Base-by-base conservation (phyloP, 2,329 filamentous ascomycete genomes). In the Pochonia chlamydosporia region DNA sequence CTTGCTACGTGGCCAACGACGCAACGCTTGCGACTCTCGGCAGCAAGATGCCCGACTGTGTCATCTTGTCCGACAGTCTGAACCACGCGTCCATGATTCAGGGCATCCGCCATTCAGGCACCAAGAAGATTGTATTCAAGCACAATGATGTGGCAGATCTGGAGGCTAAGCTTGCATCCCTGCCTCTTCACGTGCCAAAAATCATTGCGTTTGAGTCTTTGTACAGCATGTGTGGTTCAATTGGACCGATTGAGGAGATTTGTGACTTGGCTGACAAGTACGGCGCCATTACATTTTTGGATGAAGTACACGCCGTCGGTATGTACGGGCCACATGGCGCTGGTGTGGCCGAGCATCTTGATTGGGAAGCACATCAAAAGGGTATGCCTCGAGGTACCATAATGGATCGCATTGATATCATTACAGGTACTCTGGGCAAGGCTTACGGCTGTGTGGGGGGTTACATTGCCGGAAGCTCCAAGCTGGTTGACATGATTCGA, bases 31-130 rank as follows among this genome's bases (percentile, higher is more conserved):
- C 93, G 3, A 99, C 93, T 0, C 76, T 99, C n/a, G 93, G 93
- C 42, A 96, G 89, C 70, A 96, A 96, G 69, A 75, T 99, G 67
- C 92, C 93, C 25, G 86, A 95, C 61, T 99, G 93, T 63, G 93
- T 99, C 39, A 96, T 97, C 60, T 74, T 99, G n/a, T 96, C 91
- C 5, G 93, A 99, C 71, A 95, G 88, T 67, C 72, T 96, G 64
- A 99, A 99, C 67, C 93, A 99, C 66, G 93, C 93, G 11, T 97
- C 92, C 5, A 99, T 99, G 93, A 99, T 99, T 52, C 93, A 97
- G 70, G 93, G 93, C 40, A 99, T 99, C 60, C 89, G 93, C 39
- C 93, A 99, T 69, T 97, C 92, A 9, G 91, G 92, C 40, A 91
- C 93, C 33, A 92, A 88, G 73, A 99, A 99, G 77, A 80, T 97